These are phyloP conservation scores for Castanospermum australe DNA, from an alignment of 306 rosid genomes.

Conservation along the genomic window DNA sequence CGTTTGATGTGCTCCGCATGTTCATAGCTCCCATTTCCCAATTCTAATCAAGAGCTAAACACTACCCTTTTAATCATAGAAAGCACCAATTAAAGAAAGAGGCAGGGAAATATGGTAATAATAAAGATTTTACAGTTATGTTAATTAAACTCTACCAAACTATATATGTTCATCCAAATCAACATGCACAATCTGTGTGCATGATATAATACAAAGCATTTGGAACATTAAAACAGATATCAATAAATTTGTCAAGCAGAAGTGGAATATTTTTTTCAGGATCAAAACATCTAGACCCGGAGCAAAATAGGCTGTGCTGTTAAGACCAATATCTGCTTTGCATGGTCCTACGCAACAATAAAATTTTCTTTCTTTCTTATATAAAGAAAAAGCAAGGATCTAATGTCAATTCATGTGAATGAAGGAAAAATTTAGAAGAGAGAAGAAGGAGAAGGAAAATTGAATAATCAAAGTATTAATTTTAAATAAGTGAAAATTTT, in stretches of 20 bases:
- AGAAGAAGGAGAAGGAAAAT: constrained; percentile 19
- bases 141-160: background rate
- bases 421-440: constrained; percentile 23
- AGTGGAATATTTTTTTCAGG: constrained; percentile 21
- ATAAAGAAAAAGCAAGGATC: constrained; percentile 69
- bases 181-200: background rate
- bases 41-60: constrained; percentile 29
- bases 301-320: constrained; percentile 32
- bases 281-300: constrained; percentile 34
- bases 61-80: constrained; percentile 30
- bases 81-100: background rate
- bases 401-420: constrained; percentile 64
- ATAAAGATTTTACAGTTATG: background rate
- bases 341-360: constrained; percentile 53
- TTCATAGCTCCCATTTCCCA: constrained; percentile 31
- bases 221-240: background rate
- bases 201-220: too few relatives aligned
- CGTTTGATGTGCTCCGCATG: constrained; percentile 27
- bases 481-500: constrained; percentile 29
- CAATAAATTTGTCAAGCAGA: background rate
- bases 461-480: constrained; percentile 24
- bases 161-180: background rate
- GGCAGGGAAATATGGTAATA: background rate
- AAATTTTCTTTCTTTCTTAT: constrained; percentile 36
- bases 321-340: constrained; percentile 46